Percentiles rank a stretch among this genome's conserved stretches.
Conservation (phyloP, 2,329 filamentous ascomycete genomes). For the Colletotrichum trifolii region DNA sequence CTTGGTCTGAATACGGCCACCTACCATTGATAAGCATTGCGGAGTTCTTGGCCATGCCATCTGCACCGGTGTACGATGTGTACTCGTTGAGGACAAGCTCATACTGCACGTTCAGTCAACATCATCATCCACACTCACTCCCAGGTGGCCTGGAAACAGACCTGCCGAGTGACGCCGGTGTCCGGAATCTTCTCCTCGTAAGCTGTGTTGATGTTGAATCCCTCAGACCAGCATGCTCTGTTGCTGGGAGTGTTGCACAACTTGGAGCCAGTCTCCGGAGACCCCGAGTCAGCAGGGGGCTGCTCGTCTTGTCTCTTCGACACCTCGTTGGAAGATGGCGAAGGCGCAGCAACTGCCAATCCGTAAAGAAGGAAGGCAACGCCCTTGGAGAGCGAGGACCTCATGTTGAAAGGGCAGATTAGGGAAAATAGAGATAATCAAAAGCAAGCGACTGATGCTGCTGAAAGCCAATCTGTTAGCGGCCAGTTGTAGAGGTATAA, state of each 20-base stretch:
- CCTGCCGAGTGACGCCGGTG: constrained; percentile 38
- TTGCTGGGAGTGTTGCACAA: constrained; percentile 41
- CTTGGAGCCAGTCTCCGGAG: neutral
- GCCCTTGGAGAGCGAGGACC: constrained; percentile 26
- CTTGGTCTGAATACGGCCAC: neutral
- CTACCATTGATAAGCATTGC: constrained; percentile 41
- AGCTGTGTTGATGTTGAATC: constrained; percentile 44
- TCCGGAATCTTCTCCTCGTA: constrained; percentile 47
- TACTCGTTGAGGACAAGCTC: constrained; percentile 35
- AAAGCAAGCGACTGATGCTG: neutral
- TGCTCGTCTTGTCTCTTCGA: constrained; percentile 17
- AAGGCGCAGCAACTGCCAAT: constrained; percentile 15
- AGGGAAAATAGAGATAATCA: neutral
- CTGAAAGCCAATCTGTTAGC: too few relatives aligned
- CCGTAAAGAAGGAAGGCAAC: constrained; percentile 25
- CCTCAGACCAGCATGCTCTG: constrained; percentile 40
- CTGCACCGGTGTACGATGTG: constrained; percentile 30
- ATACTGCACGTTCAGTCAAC: constrained; percentile 28
- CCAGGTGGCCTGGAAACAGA: neutral
- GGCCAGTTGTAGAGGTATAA: too few relatives aligned
- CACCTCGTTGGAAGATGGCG: constrained; percentile 1
- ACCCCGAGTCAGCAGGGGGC: neutral
- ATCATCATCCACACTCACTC: neutral
- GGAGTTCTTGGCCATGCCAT: constrained; percentile 38
- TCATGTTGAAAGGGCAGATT: constrained; percentile 17